Percentiles rank a stretch among this genome's conserved stretches.
Conservation (phyloP, 306 rosid species). For the Ormosia emarginata region DNA sequence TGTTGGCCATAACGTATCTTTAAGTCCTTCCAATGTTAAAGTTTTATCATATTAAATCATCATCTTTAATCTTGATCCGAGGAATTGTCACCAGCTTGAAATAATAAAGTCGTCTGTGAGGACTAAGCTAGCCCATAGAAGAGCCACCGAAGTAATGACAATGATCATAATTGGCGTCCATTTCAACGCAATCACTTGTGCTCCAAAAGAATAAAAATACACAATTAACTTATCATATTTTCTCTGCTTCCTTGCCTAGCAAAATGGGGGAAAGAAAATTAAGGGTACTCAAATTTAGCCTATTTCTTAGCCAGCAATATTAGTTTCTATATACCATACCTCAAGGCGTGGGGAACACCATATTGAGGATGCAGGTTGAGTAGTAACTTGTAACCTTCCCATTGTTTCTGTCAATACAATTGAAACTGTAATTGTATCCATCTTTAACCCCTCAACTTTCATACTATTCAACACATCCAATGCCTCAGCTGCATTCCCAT, state of each 20-base stretch:
- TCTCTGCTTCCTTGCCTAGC: not conserved
- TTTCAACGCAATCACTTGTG: conserved; percentile 50
- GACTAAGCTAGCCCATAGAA: conserved; percentile 45
- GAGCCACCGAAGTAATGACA: conserved; percentile 27
- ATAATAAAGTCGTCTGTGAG: conserved; percentile 27
- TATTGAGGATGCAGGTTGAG: conserved; percentile 35
- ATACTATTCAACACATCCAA: too few relatives aligned
- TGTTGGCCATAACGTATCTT: conserved; percentile 8
- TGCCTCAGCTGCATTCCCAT: too few relatives aligned
- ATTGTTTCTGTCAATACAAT: conserved; percentile 35
- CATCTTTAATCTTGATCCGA: conserved; percentile 11
- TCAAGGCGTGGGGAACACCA: conserved; percentile 60
- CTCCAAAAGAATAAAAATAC: not conserved
- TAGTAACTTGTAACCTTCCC: conserved; percentile 1
- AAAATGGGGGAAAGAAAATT: not conserved
- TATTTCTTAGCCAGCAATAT: not conserved
- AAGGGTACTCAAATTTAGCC: not conserved
- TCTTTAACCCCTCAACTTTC: too few relatives aligned
- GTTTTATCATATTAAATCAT: not conserved
- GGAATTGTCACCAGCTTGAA: conserved; percentile 25
- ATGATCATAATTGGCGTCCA: conserved; percentile 54
- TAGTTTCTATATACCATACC: conserved; percentile 29
- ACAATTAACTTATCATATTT: not conserved
- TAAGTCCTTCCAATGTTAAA: not conserved
- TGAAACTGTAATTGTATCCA: too few relatives aligned